Evolutionary conservation across 139 green algal species (phyloP).

Genomic region (Deuterostichococcus epilithicus): DNA sequence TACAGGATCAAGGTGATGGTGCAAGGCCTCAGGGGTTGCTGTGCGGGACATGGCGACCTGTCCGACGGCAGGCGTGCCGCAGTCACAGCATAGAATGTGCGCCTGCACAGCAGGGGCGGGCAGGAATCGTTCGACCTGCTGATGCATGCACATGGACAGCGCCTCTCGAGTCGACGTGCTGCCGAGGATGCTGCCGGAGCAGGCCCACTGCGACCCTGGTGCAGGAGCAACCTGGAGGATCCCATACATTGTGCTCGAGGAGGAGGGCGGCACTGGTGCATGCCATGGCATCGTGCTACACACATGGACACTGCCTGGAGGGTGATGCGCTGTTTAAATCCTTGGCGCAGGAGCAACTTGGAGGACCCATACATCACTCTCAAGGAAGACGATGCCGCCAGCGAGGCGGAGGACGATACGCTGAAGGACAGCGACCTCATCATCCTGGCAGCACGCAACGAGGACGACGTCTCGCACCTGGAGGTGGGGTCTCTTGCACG

Average conservation of each 20-base stretch:
- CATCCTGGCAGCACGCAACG: slow-evolving; percentile 83
- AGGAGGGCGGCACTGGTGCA: no score
- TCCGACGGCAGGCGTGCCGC: neutral
- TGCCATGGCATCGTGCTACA: no score
- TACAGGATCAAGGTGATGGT: slow-evolving; percentile 19
- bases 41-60: no score
- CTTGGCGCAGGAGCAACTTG: neutral
- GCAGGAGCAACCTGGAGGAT: slow-evolving; percentile 38
- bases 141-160: no score
- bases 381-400: slow-evolving; percentile 49
- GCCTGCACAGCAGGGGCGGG: no score
- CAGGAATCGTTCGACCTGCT: no score
- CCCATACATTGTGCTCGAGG: slow-evolving; percentile 55
- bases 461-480: slow-evolving; percentile 90
- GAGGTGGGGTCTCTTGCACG: slow-evolving; percentile 52
- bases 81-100: no score
- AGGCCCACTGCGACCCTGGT: no score
- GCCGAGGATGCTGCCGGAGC: no score
- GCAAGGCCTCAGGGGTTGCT: no score
- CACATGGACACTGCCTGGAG: slow-evolving; percentile 30
- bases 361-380: slow-evolving; percentile 66
- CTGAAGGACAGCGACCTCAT: slow-evolving; percentile 75
- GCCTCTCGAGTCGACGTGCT: no score
- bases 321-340: no score
- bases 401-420: slow-evolving; percentile 57